A percentile compares a stretch with the other conserved stretches of the same genome.
These are phyloP conservation scores for Colletotrichum sp. DNA, from an alignment of 2,329 filamentous ascomycete species.

Conservation along the genomic window DNA sequence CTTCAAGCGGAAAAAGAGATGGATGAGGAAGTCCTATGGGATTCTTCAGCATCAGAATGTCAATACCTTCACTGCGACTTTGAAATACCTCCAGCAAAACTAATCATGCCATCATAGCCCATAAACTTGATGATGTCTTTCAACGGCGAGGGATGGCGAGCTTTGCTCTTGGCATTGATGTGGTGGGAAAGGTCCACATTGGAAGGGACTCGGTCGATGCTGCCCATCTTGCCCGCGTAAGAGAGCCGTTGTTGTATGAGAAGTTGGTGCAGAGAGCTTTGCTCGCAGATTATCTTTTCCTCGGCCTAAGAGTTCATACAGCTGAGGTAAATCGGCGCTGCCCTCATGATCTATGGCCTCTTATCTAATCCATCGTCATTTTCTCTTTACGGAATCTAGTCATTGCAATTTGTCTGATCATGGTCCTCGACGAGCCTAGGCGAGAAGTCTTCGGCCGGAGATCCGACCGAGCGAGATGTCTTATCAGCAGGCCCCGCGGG, in stretches of 20 bases:
- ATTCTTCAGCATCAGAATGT: neutral
- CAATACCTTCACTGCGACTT: neutral
- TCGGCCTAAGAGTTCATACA: too few species aligned
- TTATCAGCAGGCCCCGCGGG: neutral
- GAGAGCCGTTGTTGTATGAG: neutral
- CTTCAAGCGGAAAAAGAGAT: conserved; percentile 30
- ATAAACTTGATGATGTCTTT: conserved; percentile 39
- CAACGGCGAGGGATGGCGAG: conserved; percentile 33
- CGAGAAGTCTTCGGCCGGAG: neutral
- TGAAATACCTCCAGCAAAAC: conserved; percentile 29
- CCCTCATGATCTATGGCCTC: neutral
- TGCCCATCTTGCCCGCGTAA: neutral
- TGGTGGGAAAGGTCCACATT: conserved; percentile 33
- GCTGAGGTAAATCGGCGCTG: neutral
- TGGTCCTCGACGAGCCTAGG: neutral
- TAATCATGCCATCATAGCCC: conserved; percentile 37
- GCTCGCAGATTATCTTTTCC: too few species aligned
- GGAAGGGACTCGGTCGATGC: neutral
- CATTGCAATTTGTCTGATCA: neutral
- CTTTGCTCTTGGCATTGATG: conserved; percentile 31
- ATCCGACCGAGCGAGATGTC: neutral
- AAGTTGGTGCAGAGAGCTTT: too few species aligned
- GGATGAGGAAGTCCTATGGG: conserved; percentile 30
- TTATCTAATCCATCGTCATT: neutral
- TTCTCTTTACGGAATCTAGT: neutral